phyloP scores from a whole-genome alignment of 2,329 filamentous ascomycete species.

The Hymenoscyphus fructigenus region DNA sequence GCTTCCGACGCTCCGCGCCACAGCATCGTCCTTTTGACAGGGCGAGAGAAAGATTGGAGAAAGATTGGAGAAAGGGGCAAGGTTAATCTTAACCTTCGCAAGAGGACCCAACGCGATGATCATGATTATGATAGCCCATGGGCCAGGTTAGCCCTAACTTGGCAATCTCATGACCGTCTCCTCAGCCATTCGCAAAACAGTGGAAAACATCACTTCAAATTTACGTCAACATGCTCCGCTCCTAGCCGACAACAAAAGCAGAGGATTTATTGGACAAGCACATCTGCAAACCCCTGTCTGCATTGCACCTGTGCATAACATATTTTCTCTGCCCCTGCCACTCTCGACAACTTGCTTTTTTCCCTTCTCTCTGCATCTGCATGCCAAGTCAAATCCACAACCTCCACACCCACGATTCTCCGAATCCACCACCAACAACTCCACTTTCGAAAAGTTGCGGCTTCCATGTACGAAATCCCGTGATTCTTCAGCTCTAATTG shows the following conservation, averaged over 20 bases:
- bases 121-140: background rate
- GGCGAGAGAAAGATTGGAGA: background rate
- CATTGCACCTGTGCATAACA: background rate
- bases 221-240: background rate
- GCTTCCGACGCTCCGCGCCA: background rate
- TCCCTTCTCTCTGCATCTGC: background rate
- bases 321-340: background rate
- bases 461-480: background rate
- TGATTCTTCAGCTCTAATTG: background rate
- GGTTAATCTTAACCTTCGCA: background rate
- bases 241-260: background rate
- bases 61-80: background rate
- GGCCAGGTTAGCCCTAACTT: background rate
- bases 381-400: background rate
- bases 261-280: background rate
- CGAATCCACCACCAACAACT: background rate
- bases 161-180: background rate
- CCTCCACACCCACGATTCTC: background rate
- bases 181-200: background rate
- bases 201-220: background rate
- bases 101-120: background rate
- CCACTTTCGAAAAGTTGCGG: background rate
- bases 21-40: background rate
- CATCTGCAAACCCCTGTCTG: background rate
- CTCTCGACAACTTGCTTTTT: background rate